Evolutionary conservation across 345 rosid species (phyloP).

Genomic region (Triadica sebifera): DNA sequence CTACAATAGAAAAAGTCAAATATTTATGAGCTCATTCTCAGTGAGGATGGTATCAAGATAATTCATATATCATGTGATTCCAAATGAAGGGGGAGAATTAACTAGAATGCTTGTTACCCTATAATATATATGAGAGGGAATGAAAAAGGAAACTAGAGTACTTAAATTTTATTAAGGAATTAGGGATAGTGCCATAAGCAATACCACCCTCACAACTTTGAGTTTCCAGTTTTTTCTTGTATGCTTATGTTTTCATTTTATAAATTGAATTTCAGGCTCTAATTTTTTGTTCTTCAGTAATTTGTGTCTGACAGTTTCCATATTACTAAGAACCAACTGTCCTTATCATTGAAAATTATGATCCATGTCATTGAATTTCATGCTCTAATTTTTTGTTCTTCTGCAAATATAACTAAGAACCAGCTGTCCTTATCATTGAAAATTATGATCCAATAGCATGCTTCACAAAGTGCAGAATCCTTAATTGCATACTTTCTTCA

Average conservation of each 20-base stretch:
- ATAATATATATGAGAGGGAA: neutral
- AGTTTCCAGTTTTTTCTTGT: neutral
- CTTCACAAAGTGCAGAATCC: neutral
- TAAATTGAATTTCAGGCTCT: neutral
- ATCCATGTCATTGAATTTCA: neutral
- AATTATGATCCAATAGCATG: neutral
- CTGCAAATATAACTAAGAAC: neutral
- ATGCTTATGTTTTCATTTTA: neutral
- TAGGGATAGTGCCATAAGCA: no score
- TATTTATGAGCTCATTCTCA: neutral
- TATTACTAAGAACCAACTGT: neutral
- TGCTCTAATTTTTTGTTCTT: neutral
- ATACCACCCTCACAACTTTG: no score
- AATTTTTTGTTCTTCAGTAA: neutral
- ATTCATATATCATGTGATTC: neutral
- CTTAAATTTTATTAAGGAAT: no score
- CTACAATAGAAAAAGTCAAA: conserved; percentile 35
- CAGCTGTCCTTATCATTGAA: neutral
- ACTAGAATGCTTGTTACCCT: neutral
- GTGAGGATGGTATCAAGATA: neutral
- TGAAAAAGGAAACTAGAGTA: neutral
- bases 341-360: neutral
- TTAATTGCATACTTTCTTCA: neutral
- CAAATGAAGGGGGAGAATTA: neutral
- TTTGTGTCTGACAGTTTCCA: neutral